phyloP scores from a whole-genome alignment of 1,139 yeast species.

The Pichia sp. region DNA sequence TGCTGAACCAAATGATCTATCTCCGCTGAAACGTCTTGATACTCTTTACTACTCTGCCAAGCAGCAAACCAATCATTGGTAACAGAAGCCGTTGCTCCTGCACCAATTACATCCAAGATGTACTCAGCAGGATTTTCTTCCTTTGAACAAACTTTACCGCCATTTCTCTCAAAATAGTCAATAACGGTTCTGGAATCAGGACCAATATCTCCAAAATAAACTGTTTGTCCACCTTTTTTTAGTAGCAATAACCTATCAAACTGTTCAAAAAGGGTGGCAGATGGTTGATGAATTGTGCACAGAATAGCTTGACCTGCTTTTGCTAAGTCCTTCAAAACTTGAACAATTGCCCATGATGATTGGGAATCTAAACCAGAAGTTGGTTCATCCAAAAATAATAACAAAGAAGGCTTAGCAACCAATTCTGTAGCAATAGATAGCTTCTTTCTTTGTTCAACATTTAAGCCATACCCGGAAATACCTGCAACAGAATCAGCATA shows the following conservation, averaged over 20 bases:
- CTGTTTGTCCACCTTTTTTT: constrained; percentile 51
- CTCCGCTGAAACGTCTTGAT: constrained; percentile 21
- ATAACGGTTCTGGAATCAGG: constrained; percentile 42
- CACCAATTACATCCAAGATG: constrained; percentile 54
- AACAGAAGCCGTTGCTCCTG: constrained; percentile 47
- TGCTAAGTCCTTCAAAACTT: constrained; percentile 40
- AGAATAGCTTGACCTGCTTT: constrained; percentile 47
- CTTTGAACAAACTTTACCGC: constrained; percentile 46
- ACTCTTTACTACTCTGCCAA: constrained; percentile 32
- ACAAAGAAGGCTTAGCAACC: constrained; percentile 46
- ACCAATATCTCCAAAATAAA: constrained; percentile 57
- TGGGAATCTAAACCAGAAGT: constrained; percentile 54
- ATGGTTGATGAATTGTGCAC: constrained; percentile 56
- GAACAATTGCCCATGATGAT: constrained; percentile 47
- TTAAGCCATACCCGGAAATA: constrained; percentile 47
- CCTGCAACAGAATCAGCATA: constrained; percentile 58
- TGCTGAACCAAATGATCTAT: constrained; percentile 25
- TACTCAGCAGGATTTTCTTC: constrained; percentile 53
- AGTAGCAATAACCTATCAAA: constrained; percentile 43
- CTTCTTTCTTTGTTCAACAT: constrained; percentile 48
- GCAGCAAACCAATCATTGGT: constrained; percentile 43
- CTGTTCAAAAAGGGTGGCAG: constrained; percentile 47
- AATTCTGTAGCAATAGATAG: constrained; percentile 44
- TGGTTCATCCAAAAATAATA: constrained; percentile 48
- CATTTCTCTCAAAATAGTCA: constrained; percentile 48